Evolutionary conservation across 257 asterid genomes (phyloP).

Genomic region (Solanum chilense): DNA sequence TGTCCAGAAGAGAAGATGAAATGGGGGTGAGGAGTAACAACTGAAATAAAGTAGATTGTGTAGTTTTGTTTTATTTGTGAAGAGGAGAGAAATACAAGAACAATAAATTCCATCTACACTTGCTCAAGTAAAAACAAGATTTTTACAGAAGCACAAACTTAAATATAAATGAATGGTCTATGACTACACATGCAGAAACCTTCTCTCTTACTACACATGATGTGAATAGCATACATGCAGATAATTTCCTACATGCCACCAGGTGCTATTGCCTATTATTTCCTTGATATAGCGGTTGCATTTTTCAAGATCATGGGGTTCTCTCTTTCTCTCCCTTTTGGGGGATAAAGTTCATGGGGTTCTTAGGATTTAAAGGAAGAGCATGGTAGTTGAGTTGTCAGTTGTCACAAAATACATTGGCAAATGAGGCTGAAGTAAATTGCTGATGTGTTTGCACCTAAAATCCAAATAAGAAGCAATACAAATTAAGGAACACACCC

Average conservation of each 20-base stretch:
- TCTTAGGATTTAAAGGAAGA: not conserved
- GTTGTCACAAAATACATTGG: not conserved
- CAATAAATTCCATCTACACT: not conserved
- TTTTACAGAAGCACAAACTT: not conserved
- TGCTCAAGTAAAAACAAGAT: not conserved
- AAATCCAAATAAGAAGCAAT: not conserved
- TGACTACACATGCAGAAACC: not conserved
- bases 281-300: not conserved
- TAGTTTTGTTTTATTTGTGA: not conserved
- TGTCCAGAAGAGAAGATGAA: not conserved
- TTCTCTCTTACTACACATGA: not conserved
- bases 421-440: not conserved
- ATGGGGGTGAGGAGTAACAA: not conserved
- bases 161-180: not conserved
- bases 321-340: no score
- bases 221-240: not conserved
- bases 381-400: not conserved
- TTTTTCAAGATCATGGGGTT: not conserved
- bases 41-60: not conserved
- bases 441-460: not conserved
- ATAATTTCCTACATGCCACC: not conserved
- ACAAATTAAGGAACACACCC: not conserved
- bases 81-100: not conserved
- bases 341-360: not conserved
- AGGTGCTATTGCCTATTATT: not conserved